These are phyloP conservation scores for Hyphopichia burtonii DNA, from an alignment of 1,139 yeast species.

Conservation along the genomic window DNA sequence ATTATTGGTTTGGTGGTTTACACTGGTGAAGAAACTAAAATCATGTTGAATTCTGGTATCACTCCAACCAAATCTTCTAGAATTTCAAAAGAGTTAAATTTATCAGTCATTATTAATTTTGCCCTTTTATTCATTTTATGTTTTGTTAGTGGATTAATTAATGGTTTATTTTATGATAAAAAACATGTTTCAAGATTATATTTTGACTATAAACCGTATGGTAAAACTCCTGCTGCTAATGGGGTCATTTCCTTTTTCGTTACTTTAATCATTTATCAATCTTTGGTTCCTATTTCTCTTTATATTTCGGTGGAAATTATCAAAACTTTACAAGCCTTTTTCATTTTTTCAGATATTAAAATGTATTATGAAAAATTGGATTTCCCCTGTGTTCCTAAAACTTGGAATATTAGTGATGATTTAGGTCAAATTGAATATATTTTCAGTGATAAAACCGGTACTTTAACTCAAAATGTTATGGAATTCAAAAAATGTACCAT, in stretches of 20 bases:
- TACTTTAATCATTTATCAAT: conserved; percentile 82
- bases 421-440: conserved; percentile 95
- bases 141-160: conserved; percentile 76
- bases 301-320: conserved; percentile 94
- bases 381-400: conserved; percentile 93
- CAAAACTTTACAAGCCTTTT: conserved; percentile 90
- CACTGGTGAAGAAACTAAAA: conserved; percentile 89
- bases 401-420: conserved; percentile 97
- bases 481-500: conserved; percentile 93
- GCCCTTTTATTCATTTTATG: conserved; percentile 71
- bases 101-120: conserved; percentile 79
- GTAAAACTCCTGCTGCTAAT: conserved; percentile 62
- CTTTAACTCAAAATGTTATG: conserved; percentile 95
- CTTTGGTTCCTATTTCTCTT: conserved; percentile 90
- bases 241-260: conserved; percentile 89
- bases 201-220: conserved; percentile 61
- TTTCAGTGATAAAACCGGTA: conserved; percentile 96
- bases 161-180: conserved; percentile 69
- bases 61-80: conserved; percentile 89
- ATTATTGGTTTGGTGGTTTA: conserved; percentile 84
- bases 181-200: conserved; percentile 55
- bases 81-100: conserved; percentile 79
- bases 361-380: conserved; percentile 86
- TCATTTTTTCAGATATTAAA: conserved; percentile 82
- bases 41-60: conserved; percentile 88